Base-by-base conservation (phyloP, 2,329 filamentous ascomycete genomes). In the Trematosphaeria pertusa region DNA sequence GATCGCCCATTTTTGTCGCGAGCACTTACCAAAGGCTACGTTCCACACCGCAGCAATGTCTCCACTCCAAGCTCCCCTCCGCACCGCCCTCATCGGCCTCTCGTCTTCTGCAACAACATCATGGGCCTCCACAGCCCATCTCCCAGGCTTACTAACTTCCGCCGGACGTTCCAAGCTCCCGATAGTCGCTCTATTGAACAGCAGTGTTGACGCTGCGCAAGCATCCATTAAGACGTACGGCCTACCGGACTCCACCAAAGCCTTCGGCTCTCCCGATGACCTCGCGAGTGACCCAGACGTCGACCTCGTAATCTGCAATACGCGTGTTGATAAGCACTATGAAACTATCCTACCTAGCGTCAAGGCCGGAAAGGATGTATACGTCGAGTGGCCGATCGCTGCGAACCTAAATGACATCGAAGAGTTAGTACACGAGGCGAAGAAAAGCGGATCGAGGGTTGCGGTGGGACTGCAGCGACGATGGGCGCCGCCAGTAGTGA, bases 241-340 rank as follows among this genome's bases (percentile, higher is more conserved):
- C 1, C 66, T 81, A 3, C 54, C 66, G 0, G 9, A 62, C 0
- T 55, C 50, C 0, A 74, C 69, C 11, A 78, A 76, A 52, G 71
- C 77, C 3, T 80, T 81, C 50, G 76, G 72, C 10, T 60, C 64
- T 20, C 62, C 75, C 0, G 61, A 72, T 33, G 73, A 74, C 10
- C 61, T 80, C 4, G 77, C 77, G 5, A 76, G 7, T 72, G 71
- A n/a, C 20, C 46, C 45, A 2, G 53, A 62, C 5, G 45, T 64
- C 9, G 54, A 61, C 28, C 45, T 62, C 50, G 80, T 86, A 1
- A 77, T 85, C 4, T 79, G 78, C 52, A 66, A 65, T 28, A 83
- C 81, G 0, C 73, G 81, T 2, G 82, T 84, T 0, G 81, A 84
- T 50, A 73, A 73, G 2, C 83, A 86, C 50, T 71, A 76, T 33